Base-by-base conservation (phyloP, 257 asterid species). In the Solanum chmielewskii region DNA sequence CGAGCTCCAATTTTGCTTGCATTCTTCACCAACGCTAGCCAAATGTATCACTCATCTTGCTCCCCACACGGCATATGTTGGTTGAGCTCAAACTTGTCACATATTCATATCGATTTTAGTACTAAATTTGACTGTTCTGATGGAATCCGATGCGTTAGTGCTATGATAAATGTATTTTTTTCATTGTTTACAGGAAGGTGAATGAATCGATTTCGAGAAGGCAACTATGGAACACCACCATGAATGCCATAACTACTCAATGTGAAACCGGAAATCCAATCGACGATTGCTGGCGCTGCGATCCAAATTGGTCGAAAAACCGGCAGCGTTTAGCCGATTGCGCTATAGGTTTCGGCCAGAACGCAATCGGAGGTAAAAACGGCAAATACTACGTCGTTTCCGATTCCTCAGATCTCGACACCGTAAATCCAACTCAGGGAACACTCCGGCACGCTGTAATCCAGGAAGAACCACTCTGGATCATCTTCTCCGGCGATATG, bases 271-370 rank as follows among this genome's bases (percentile, higher is more conserved):
- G 99, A 12, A 96, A 96, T 90, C 99, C 99, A 37, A 93, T 96
- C 1, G 99, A 96, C 89, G 99, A 96, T 92, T 96, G 99, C 92
- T 96, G 99, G 99, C 94, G 96, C 44, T 96, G 99, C 86, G 98
- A 95, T 87, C 76, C 93, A 33, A 90, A 93, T 75, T 96, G 98
- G 98, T 91, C 91, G 3, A 80, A 86, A 92, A 91, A 94, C 91
- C 98, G 99, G 60, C 96, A 93, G 52, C 93, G 91, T 12, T 87
- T 96, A 3, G 98, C 99, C 1, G 99, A 96, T 84, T 96, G 98
- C 42, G 93, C 91, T 69, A 90, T 96, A 7, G 98, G 99, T 44
- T 96, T 96, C 31, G 98, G 98, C 20, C 92, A 92, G 81, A 87
- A 66, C 2, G 94, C 98, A 70, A 41, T 90, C 85, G 98, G 99